Percentiles rank a stretch among this genome's conserved stretches.
phyloP scores from a whole-genome alignment of 2,329 filamentous ascomycete species.

The Aureobasidium zeae region DNA sequence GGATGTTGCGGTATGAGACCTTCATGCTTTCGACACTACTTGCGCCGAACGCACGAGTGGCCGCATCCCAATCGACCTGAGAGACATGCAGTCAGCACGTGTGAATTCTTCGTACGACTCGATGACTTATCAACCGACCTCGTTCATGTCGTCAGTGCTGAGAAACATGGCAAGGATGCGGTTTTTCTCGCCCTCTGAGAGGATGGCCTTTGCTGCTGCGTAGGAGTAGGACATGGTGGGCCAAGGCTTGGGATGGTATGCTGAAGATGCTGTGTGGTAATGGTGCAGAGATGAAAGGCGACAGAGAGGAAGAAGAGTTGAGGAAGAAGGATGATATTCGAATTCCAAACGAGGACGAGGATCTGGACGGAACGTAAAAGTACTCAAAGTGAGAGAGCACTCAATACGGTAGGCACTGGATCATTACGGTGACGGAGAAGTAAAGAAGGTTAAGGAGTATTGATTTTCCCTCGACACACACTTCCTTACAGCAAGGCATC shows the following conservation, averaged over 20 bases:
- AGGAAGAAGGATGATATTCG: background rate
- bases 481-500: too few species aligned
- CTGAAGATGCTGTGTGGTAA: background rate
- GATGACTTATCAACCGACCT: conserved; percentile 12
- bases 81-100: conserved; percentile 8
- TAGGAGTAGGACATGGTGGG: conserved; percentile 22
- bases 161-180: conserved; percentile 24
- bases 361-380: background rate
- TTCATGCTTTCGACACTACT: conserved; percentile 23
- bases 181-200: conserved; percentile 25
- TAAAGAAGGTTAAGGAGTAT: too few species aligned
- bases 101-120: background rate
- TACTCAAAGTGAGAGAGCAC: background rate
- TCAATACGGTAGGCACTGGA: background rate
- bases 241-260: background rate
- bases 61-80: conserved; percentile 25
- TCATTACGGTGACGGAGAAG: background rate
- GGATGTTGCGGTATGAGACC: conserved; percentile 17
- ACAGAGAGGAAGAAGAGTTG: background rate
- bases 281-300: background rate
- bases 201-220: conserved; percentile 20
- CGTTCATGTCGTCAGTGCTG: conserved; percentile 17
- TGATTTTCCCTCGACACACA: too few species aligned
- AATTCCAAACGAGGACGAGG: background rate
- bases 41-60: conserved; percentile 22